phyloP scores from a whole-genome alignment of 2,329 filamentous ascomycete genomes.

The Aureobasidium sp. region DNA sequence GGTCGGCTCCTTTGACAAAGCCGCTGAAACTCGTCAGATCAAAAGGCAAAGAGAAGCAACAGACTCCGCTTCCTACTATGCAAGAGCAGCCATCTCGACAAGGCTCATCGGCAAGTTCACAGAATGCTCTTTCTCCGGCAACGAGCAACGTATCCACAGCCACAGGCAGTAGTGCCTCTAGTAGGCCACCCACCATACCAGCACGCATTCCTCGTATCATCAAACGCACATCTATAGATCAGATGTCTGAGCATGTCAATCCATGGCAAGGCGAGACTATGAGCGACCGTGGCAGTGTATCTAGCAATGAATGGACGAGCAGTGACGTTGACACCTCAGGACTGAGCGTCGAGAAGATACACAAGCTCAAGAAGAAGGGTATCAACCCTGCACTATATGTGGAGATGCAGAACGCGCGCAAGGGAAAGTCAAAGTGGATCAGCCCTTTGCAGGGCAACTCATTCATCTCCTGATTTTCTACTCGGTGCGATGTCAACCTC shows the following conservation, averaged over 20 bases:
- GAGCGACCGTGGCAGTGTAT: slow-evolving; percentile 19
- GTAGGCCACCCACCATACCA: not conserved
- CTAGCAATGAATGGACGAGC: slow-evolving; percentile 31
- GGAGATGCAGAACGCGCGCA: slow-evolving; percentile 42
- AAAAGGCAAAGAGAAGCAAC: slow-evolving; percentile 5
- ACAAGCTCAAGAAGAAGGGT: slow-evolving; percentile 41
- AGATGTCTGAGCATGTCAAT: slow-evolving; percentile 28
- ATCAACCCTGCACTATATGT: slow-evolving; percentile 41
- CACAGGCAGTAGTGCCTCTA: not conserved
- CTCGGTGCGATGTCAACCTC: too few relatives aligned
- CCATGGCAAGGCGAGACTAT: slow-evolving; percentile 18
- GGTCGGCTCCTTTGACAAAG: not conserved
- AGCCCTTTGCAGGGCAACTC: slow-evolving; percentile 54
- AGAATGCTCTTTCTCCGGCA: not conserved
- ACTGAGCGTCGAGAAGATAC: slow-evolving; percentile 36
- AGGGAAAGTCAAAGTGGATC: slow-evolving; percentile 25
- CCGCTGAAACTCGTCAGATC: not conserved
- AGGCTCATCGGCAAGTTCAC: not conserved
- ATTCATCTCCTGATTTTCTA: slow-evolving; percentile 80
- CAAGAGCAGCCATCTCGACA: not conserved
- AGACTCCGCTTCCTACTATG: not conserved
- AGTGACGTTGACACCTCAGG: slow-evolving; percentile 34
- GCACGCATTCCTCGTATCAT: slow-evolving; percentile 23
- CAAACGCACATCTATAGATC: slow-evolving; percentile 30
- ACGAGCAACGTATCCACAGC: not conserved